Base-by-base conservation (phyloP, 108 stramenopile species). In the Bacterosira constricta region DNA sequence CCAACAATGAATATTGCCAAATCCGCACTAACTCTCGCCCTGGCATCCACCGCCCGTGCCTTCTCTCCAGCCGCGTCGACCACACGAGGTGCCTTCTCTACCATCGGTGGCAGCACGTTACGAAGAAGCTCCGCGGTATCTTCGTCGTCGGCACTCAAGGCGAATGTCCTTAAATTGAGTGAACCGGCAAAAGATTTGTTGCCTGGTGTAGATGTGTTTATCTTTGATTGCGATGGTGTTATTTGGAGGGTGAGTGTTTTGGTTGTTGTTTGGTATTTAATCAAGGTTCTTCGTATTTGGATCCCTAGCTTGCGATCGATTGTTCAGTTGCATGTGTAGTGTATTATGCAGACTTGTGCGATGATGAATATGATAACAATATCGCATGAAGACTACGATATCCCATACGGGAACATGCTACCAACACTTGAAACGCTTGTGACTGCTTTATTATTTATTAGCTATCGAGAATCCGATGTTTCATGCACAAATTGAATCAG, bases 151-250 rank as follows among this genome's bases (percentile, higher is more conserved):
- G 63, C 70, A 23, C 65, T 86, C 12, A 39, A 73, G 18, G 90
- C 90, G 47, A 87, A 85, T 53, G 93, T 94, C 5, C 63, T 70
- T 4, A 90, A 87, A 76, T 72, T 95, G 13, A 80, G 74, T 44
- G 88, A 96, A 13, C 89, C 94, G 1, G 58, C 85, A 32, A 75
- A 71, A 39, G 71, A 85, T 46, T 78, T 97, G 46, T 63, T 97
- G 51, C 83, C 92, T 53, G 42, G 83, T 18, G 88, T 92, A 0
- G 97, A 99, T 71, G 95, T 97, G 1, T 99, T 99, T 69, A 99
- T 99, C 68, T 99, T 99, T 72, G 98, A 99, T 81, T 99, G 98
- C 55, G 98, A 99, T 73, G 98, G 98, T 63, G 98, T 99, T 51
- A 98, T 99, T 71, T 99, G 98, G 96, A 90, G 91, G 47, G 71